Conservation (phyloP, 2,329 filamentous ascomycete species). For the Nannizziopsis arthrosporioides region DNA sequence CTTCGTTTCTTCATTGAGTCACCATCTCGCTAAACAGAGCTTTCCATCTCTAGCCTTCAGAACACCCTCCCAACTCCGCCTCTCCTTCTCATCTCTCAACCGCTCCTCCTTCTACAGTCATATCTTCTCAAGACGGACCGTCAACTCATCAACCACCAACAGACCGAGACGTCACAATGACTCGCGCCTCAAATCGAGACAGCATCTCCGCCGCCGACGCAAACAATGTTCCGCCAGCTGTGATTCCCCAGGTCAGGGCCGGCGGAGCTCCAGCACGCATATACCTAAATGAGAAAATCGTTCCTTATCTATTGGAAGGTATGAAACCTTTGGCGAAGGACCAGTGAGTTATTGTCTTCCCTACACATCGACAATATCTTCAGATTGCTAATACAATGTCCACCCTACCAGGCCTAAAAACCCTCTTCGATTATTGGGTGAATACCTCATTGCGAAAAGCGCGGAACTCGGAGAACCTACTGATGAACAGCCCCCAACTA, state of each 20-base stretch:
- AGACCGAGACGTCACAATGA: constrained; percentile 14
- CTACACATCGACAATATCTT: background rate
- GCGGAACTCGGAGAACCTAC: constrained; percentile 48
- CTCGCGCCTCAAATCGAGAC: constrained; percentile 5
- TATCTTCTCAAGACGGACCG: constrained; percentile 1
- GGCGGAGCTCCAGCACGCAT: constrained; percentile 59
- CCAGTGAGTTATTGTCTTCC: constrained; percentile 43
- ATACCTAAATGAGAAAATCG: constrained; percentile 62
- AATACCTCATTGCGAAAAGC: constrained; percentile 58
- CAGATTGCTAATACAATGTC: background rate
- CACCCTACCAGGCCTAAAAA: constrained; percentile 46
- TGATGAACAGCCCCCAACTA: constrained; percentile 4
- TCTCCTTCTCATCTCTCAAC: background rate
- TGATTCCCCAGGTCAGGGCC: constrained; percentile 34
- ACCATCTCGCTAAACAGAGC: constrained; percentile 1
- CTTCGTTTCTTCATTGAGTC: background rate
- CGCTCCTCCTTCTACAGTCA: background rate
- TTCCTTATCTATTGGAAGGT: constrained; percentile 56
- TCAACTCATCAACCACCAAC: constrained; percentile 3
- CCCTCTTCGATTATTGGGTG: constrained; percentile 56
- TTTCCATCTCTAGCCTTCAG: background rate
- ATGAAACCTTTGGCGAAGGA: constrained; percentile 63
- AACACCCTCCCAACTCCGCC: constrained; percentile 3
- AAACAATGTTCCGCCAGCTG: background rate
- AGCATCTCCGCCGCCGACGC: background rate